Evolutionary conservation across 768 basidiomycete species (phyloP), one percentile per base, ranked within the genome.

Genomic region (Mycena sanguinolenta): DNA sequence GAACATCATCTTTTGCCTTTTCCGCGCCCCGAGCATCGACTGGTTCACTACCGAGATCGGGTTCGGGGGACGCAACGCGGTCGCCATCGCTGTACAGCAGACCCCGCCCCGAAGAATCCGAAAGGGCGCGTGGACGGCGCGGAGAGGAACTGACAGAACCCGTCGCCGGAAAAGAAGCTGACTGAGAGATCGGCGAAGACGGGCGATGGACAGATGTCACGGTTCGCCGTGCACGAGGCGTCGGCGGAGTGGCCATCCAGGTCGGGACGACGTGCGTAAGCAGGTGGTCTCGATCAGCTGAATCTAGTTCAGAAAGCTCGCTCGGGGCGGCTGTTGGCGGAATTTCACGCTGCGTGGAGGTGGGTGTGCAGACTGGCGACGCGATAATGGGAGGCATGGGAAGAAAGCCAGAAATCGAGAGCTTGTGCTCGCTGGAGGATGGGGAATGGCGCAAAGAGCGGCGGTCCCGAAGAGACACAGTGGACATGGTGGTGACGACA

Each of bases 191-290:
- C 32, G 79, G 72, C 17, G 81, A 77, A 42, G 76, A 73, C 62
- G 79, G 78, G 49, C 78, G 77, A 54, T 74, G 79, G 66, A 78
- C 78, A 65, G 77, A 78, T 59, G 81, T 79, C 59, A 81, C 77
- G 3, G 82, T 82, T 62, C 82, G 81, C 58, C 82, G 84, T 69
- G 78, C 74, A 39, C 23, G 88, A 42, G 89, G 88, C 14, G 89
- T 89, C 30, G 89, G 88, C 30, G 88, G 89, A 13, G 86, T 88
- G 17, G 89, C 85, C 50, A 85, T 87, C 89, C 89, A 89, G 58
- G 84, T 88, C 52, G 88, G 88, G 39, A 79, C 73, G 39, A 79
- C 73, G 46, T 77, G 65, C 27, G 50, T 30, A 60, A 69, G 70
- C 62, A 81, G 32, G 76, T 73, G 52, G 80, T 82, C 25, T 19